A percentile compares a stretch with the other conserved stretches of the same genome.
These are phyloP conservation scores for Aspergillus latus DNA, from an alignment of 2,329 filamentous ascomycete genomes.

Conservation along the genomic window DNA sequence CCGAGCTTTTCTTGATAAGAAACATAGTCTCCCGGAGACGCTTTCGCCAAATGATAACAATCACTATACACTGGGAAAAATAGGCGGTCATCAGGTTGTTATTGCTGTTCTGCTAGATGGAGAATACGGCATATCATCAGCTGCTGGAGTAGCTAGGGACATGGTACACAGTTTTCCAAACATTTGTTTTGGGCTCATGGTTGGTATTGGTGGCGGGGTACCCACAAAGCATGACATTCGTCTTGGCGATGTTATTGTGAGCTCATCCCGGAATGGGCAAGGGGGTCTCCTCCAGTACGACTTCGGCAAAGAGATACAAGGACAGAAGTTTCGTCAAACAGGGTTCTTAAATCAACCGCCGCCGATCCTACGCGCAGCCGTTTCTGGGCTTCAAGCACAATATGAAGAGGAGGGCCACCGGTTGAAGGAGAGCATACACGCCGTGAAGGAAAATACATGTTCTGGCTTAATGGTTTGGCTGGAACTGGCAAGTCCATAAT, in stretches of 20 bases:
- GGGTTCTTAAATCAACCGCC: constrained; percentile 4
- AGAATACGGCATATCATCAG: not conserved
- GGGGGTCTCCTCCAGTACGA: not conserved
- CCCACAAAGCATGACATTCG: constrained; percentile 11
- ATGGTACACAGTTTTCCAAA: constrained; percentile 21
- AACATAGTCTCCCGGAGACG: not conserved
- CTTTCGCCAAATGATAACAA: constrained; percentile 4
- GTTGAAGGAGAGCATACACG: not conserved
- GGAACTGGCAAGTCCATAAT: not conserved
- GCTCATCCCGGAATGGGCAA: not conserved
- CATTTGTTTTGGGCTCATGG: constrained; percentile 24
- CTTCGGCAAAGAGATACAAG: constrained; percentile 5
- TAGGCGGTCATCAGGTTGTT: constrained; percentile 3
- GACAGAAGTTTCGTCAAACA: not conserved
- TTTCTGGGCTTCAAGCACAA: not conserved
- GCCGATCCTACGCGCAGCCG: not conserved
- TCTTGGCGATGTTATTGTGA: constrained; percentile 1
- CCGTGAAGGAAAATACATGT: not conserved
- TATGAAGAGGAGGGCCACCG: constrained; percentile 1
- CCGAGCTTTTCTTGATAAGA: not conserved
- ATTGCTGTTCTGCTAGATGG: constrained; percentile 3
- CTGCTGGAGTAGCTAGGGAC: not conserved
- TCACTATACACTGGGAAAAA: constrained; percentile 2
- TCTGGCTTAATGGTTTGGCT: not conserved
- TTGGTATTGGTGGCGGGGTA: constrained; percentile 26